Evolutionary conservation across 352 stramenopile species (phyloP), one percentile per base, ranked within the genome.

Genomic region (Globisporangium emineosum): DNA sequence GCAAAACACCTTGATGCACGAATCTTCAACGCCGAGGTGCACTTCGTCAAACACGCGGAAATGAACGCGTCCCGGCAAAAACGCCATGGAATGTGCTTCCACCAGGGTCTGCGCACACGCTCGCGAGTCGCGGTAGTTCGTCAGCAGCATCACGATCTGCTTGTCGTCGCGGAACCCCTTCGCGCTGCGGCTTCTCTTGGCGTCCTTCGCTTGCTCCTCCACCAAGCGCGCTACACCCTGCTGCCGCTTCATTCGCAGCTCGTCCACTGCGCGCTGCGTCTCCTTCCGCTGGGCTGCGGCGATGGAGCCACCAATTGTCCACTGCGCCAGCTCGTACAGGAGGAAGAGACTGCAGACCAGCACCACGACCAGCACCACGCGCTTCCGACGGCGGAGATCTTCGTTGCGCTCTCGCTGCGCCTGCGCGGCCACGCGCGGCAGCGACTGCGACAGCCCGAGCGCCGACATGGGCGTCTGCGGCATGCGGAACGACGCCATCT

Each of bases 11-110:
- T 89, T 64, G 19, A 92, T 43, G 61, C 83, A 96, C 52, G 79
- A 82, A 12, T 79, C 67, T 45, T 93, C 81, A 2, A 81, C 54
- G 7, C 70, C 77, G 32, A 92, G 45, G 57, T 76, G 74, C 4
- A 90, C 69, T 65, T 96, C 87, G 57, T 96, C 87, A 21, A 86
- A 87, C 21, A 96, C 68, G 51, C 80, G 78, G 51, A 92, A 88
- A 64, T 91, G 77, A 2, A 93, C 56, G 10, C 84, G 77, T 3
- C 67, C 35, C 0, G 75, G 64, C 6, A 74, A 61, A 29, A 79
- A 83, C 30, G 84, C 79, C 30, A 65, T 62, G 19, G 74, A 50
- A 23, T 60, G 68, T 2, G 82, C 82, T 17, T 84, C 70, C 8
- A 78, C 40, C 47, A 96, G 65, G 25, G 73, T 73, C n/a, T 72